Conservation (phyloP, 805 yeast genomes). For the Kodamaea kakaduensis region DNA sequence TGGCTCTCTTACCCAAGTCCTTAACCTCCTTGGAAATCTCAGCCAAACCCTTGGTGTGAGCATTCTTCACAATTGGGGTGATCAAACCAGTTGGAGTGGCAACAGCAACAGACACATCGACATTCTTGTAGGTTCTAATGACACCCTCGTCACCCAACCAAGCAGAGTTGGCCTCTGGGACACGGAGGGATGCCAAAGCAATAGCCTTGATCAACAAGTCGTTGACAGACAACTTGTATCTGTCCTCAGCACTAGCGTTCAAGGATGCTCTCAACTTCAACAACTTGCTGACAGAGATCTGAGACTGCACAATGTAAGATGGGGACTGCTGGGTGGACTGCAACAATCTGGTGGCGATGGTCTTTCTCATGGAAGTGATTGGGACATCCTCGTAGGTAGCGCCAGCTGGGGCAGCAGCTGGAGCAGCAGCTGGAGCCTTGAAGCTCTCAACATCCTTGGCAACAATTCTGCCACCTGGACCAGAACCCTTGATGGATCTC, state of each 20-base stretch:
- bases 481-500: constrained; percentile 83
- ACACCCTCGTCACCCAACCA: constrained; percentile 89
- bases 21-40: constrained; percentile 79
- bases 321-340: constrained; percentile 86
- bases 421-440: constrained; percentile 43
- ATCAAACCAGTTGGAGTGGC: constrained; percentile 96
- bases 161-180: constrained; percentile 90
- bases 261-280: constrained; percentile 88
- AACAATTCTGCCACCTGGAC: constrained; percentile 92
- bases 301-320: constrained; percentile 86
- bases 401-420: constrained; percentile 44
- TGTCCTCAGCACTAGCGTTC: constrained; percentile 79
- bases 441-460: constrained; percentile 83
- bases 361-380: constrained; percentile 86
- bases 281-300: constrained; percentile 81
- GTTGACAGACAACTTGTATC: constrained; percentile 88
- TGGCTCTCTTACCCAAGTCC: constrained; percentile 94
- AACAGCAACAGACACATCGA: constrained; percentile 97
- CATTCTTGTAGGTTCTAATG: constrained; percentile 86
- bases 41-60: constrained; percentile 81
- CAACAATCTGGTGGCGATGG: constrained; percentile 83
- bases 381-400: constrained; percentile 78
- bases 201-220: constrained; percentile 93
- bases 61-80: constrained; percentile 91
- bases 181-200: constrained; percentile 83